Conservation (phyloP, 1,284 basidiomycete genomes). For the Tilletia indica region DNA sequence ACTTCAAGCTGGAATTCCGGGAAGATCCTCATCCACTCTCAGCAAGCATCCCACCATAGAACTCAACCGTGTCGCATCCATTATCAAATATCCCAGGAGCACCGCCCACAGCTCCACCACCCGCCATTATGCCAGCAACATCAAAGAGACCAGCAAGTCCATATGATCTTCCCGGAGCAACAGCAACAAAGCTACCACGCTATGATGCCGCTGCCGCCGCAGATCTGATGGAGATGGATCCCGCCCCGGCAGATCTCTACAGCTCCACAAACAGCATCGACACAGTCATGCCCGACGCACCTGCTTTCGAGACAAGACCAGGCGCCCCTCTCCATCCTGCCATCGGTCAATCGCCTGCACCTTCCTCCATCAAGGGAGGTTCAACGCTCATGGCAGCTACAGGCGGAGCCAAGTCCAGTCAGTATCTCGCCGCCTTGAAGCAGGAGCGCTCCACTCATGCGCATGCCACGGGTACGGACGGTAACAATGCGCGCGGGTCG, state of each 20-base stretch:
- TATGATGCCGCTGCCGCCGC: neutral
- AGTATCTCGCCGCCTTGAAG: neutral
- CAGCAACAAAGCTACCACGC: neutral
- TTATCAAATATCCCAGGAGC: too few species aligned
- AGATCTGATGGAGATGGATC: too few species aligned
- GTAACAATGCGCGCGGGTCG: too few species aligned
- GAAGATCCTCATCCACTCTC: too few species aligned
- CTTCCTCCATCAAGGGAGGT: neutral
- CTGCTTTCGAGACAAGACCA: neutral
- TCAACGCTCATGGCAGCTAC: neutral
- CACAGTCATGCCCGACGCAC: neutral
- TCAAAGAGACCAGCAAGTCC: conserved; percentile 1
- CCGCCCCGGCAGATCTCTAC: neutral
- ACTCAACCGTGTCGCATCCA: too few species aligned
- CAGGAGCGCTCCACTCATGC: neutral
- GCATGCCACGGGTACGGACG: too few species aligned
- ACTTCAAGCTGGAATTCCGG: too few species aligned
- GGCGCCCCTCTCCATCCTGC: conserved; percentile 7
- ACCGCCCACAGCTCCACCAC: neutral
- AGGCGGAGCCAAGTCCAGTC: conserved; percentile 2
- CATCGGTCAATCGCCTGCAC: neutral
- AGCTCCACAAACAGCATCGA: neutral
- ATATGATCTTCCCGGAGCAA: neutral
- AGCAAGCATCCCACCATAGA: too few species aligned
- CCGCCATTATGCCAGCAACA: neutral